These are phyloP conservation scores for Austroboletus eburneus DNA, from an alignment of 768 basidiomycete genomes.

Conservation along the genomic window DNA sequence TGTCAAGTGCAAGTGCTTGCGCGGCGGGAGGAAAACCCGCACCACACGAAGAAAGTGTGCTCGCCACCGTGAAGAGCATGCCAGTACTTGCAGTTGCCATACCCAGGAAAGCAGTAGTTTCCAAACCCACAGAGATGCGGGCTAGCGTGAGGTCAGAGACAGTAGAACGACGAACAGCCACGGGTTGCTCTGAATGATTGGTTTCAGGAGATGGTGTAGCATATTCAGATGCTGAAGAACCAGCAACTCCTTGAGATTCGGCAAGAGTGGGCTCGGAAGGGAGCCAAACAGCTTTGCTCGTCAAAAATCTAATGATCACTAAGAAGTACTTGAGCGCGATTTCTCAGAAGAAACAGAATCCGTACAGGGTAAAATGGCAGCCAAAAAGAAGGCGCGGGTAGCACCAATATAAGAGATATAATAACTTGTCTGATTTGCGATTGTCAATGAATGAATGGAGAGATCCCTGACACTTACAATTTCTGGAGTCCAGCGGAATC, in stretches of 20 bases:
- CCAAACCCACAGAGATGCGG: slow-evolving; percentile 55
- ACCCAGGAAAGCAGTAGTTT: slow-evolving; percentile 46
- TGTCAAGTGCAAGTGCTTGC: slow-evolving; percentile 67
- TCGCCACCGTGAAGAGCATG: slow-evolving; percentile 47
- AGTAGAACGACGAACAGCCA: slow-evolving; percentile 34
- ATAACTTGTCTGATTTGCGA: slow-evolving; percentile 57
- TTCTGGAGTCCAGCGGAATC: slow-evolving; percentile 67
- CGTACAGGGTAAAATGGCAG: slow-evolving; percentile 59
- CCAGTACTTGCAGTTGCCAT: slow-evolving; percentile 48
- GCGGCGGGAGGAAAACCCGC: slow-evolving; percentile 61
- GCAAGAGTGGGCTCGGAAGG: no score
- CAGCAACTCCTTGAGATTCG: slow-evolving; percentile 4
- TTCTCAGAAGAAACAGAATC: neutral
- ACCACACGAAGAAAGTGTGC: slow-evolving; percentile 52
- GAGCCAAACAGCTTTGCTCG: slow-evolving; percentile 33
- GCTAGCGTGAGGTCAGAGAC: slow-evolving; percentile 69
- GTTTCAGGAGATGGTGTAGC: slow-evolving; percentile 3
- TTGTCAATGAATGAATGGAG: neutral
- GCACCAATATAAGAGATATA: slow-evolving; percentile 55
- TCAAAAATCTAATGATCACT: slow-evolving; percentile 56
- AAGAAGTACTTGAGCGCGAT: neutral
- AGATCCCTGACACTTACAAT: slow-evolving; percentile 36
- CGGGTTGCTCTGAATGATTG: neutral
- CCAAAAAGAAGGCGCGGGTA: slow-evolving; percentile 51
- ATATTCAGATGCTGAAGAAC: slow-evolving; percentile 1